A percentile compares a stretch with the other conserved stretches of the same genome.
Conservation (phyloP, 805 yeast species). For the Saccharomyces eubayanus region DNA sequence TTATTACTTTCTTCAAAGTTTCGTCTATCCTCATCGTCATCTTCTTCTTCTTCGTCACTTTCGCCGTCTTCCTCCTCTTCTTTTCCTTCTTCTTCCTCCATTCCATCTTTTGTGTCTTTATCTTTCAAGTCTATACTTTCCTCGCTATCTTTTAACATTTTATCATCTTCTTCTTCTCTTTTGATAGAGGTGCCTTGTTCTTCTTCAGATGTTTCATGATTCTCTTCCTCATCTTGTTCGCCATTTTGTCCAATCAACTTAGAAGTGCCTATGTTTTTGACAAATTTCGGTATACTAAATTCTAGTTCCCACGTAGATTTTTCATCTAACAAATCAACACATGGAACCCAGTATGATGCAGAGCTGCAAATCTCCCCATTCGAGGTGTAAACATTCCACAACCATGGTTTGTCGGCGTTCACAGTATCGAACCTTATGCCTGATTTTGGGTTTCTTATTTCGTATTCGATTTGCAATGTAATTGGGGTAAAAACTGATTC, state of each 20-base stretch:
- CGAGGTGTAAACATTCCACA: conserved; percentile 82
- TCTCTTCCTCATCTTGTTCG: conserved; percentile 21
- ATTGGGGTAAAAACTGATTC: conserved; percentile 65
- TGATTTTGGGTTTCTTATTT: conserved; percentile 52
- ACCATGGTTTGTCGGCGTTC: conserved; percentile 30
- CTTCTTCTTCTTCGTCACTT: conserved; percentile 27
- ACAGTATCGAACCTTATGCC: conserved; percentile 64
- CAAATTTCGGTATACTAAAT: conserved; percentile 72
- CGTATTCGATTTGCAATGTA: conserved; percentile 59
- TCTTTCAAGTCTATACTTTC: conserved; percentile 1
- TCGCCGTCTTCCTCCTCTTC: conserved; percentile 28
- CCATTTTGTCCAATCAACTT: conserved; percentile 33
- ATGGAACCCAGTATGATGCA: conserved; percentile 97
- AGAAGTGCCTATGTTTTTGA: conserved; percentile 52
- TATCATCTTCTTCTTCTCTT: neutral
- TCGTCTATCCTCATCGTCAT: conserved; percentile 17
- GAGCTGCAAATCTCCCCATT: conserved; percentile 71
- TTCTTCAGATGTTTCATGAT: conserved; percentile 10
- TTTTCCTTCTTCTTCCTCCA: conserved; percentile 9
- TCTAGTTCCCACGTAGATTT: conserved; percentile 88
- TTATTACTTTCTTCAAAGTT: conserved; percentile 7
- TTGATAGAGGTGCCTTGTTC: conserved; percentile 1
- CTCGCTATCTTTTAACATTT: neutral
- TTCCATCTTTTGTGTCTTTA: neutral
- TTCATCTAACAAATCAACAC: conserved; percentile 82